Base-by-base conservation (phyloP, 2,329 filamentous ascomycete species). In the Fusarium sp. region DNA sequence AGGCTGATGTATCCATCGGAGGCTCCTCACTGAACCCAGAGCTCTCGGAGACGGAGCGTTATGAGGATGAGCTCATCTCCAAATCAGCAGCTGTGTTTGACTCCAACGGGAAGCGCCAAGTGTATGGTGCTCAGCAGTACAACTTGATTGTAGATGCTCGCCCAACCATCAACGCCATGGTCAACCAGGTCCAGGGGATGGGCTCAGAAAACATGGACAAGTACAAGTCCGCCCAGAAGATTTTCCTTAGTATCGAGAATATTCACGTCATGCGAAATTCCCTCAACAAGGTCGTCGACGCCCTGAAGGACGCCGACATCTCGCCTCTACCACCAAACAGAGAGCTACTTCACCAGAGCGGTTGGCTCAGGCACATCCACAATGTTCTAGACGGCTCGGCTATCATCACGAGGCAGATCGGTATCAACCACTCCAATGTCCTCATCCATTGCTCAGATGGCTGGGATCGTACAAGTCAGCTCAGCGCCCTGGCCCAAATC, bases 201-300 rank as follows among this genome's bases (percentile, higher is more conserved):
- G 97, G 97, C 3, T 98, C 96, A 0, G 97, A 99, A 83, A 98
- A 98, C 79, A 98, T 98, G 94, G 94, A 98, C 74, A 93, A 98
- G 83, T 99, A 99, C 85, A 94, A 93, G 71, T 96, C 95, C 79
- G 95, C 95, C 18, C 93, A 92, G 68, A 98, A 98, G 83, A 93
- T 93, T 34, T 99, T 97, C 80, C 89, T 99, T 66, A 97, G 94
- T 72, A 99, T 99, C 79, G 96, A 97, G 82, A 99, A 99, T 81
- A 98, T 99, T 70, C 97, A 99, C 80, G 95, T 98, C 72, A 99
- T 99, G 97, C 90, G 97, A 67, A 93, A 93, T 71, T 98, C 96
- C 2, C 87, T 99, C 37, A 92, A 93, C 77, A 96, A 93, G 76
- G 93, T 99, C 23, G 88, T 98, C 63, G 95, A 97, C 73, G 93